Conservation (phyloP, 2,329 filamentous ascomycete species). For the Xylariomycetidae sp. region DNA sequence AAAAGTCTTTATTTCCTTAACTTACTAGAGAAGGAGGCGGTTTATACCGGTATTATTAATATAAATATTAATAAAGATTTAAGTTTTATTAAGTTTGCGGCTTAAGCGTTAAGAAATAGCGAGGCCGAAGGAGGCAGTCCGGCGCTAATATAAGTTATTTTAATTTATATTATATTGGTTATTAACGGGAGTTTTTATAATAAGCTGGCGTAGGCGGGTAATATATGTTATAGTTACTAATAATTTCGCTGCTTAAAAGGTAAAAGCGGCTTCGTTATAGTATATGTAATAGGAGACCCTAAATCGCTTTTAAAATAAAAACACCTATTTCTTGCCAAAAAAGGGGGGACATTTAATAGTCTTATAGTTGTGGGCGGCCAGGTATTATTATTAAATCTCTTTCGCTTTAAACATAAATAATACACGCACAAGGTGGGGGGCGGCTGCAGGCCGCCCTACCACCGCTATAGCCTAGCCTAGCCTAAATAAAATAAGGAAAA, state of each 20-base stretch:
- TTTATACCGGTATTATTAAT: slow-evolving; percentile 2
- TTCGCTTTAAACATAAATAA: neutral
- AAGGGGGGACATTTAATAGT: neutral
- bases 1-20: neutral
- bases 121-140: neutral
- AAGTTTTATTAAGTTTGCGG: neutral
- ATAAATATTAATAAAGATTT: neutral
- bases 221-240: neutral
- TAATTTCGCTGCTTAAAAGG: neutral
- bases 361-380: neutral
- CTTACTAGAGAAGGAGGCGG: neutral
- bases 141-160: slow-evolving; percentile 1
- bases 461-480: no score
- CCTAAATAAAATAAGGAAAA: no score
- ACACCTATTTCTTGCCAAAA: neutral
- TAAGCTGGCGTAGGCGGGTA: neutral
- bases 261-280: neutral
- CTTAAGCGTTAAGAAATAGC: neutral
- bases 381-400: neutral
- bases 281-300: neutral
- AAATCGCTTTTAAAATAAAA: neutral
- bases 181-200: neutral
- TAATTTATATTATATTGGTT: slow-evolving; percentile 1
- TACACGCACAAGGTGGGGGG: no score
- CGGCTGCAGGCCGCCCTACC: no score